A percentile compares a stretch with the other conserved stretches of the same genome.
phyloP scores from a whole-genome alignment of 208 protist genomes.

The Leptomonas pyrrhocoris region DNA sequence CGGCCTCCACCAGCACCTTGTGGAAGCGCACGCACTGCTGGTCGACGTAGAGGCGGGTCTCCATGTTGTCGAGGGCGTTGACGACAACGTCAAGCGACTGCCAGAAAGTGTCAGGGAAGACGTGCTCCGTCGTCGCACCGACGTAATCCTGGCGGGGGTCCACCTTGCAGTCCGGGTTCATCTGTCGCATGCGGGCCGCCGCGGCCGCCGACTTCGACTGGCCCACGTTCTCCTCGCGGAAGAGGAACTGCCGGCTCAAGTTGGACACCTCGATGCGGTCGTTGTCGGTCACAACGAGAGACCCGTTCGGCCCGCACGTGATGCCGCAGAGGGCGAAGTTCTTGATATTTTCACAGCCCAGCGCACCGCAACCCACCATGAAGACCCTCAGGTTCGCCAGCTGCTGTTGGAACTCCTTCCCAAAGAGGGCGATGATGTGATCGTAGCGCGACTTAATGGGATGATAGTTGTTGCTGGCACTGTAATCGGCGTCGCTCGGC shows the following conservation, averaged over 20 bases:
- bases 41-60: slow-evolving; percentile 97
- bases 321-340: slow-evolving; percentile 99
- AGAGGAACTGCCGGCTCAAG: slow-evolving; percentile 99
- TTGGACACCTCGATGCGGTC: slow-evolving; percentile 99
- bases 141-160: slow-evolving; percentile 92
- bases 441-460: slow-evolving; percentile 69
- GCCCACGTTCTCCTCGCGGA: slow-evolving; percentile 96
- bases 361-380: slow-evolving; percentile 98
- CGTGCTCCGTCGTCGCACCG: slow-evolving; percentile 94
- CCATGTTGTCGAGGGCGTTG: slow-evolving; percentile 99
- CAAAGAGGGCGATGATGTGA: slow-evolving; percentile 79
- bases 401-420: slow-evolving; percentile 70
- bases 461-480: slow-evolving; percentile 44
- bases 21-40: slow-evolving; percentile 94
- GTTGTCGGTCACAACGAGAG: slow-evolving; percentile 98
- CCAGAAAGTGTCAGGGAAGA: slow-evolving; percentile 98
- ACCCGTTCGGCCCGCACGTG: slow-evolving; percentile 76
- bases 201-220: slow-evolving; percentile 97
- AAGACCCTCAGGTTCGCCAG: slow-evolving; percentile 83
- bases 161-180: slow-evolving; percentile 95
- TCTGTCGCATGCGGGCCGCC: slow-evolving; percentile 87
- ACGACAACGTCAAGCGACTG: slow-evolving; percentile 93
- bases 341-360: slow-evolving; percentile 99
- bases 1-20: slow-evolving; percentile 98
- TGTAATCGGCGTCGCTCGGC: slow-evolving; percentile 50